phyloP scores from a whole-genome alignment of 306 rosid genomes.

The Cercis canadensis region DNA sequence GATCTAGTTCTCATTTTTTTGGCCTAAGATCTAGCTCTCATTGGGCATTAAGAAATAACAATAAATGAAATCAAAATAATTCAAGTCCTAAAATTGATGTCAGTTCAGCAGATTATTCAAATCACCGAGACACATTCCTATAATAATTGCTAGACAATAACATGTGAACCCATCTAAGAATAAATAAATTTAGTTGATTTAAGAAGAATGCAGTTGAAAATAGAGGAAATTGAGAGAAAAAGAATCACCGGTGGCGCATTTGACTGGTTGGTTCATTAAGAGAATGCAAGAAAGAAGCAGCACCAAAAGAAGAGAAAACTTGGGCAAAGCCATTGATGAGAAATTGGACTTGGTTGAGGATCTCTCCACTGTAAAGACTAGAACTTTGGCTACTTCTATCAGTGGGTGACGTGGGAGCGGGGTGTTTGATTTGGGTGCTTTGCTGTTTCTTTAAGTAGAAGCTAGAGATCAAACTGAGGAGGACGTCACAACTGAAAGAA shows the following conservation, averaged over 20 bases:
- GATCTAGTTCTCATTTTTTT: too few relatives aligned
- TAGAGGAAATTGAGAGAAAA: background rate
- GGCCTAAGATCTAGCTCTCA: slow-evolving; percentile 48
- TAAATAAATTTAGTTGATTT: background rate
- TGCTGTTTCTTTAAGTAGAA: slow-evolving; percentile 5
- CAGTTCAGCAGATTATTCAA: background rate
- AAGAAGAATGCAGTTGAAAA: background rate
- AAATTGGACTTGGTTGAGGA: slow-evolving; percentile 7
- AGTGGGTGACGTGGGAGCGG: too few relatives aligned
- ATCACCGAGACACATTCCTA: background rate
- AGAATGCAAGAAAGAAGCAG: slow-evolving; percentile 55
- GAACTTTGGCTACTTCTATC: too few relatives aligned
- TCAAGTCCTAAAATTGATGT: slow-evolving; percentile 9
- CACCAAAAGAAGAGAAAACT: slow-evolving; percentile 39
- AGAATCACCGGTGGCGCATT: slow-evolving; percentile 52
- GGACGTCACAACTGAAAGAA: background rate
- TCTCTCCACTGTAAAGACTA: too few relatives aligned
- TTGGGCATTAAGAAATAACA: slow-evolving; percentile 4
- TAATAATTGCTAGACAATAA: background rate
- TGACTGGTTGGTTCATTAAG: slow-evolving; percentile 49
- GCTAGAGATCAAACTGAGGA: background rate
- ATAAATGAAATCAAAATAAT: slow-evolving; percentile 11
- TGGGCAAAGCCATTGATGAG: slow-evolving; percentile 48
- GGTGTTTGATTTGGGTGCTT: background rate
- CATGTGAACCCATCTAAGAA: background rate